Evolutionary conservation across 352 stramenopile species (phyloP).

Genomic region (Pythium sukuiense): DNA sequence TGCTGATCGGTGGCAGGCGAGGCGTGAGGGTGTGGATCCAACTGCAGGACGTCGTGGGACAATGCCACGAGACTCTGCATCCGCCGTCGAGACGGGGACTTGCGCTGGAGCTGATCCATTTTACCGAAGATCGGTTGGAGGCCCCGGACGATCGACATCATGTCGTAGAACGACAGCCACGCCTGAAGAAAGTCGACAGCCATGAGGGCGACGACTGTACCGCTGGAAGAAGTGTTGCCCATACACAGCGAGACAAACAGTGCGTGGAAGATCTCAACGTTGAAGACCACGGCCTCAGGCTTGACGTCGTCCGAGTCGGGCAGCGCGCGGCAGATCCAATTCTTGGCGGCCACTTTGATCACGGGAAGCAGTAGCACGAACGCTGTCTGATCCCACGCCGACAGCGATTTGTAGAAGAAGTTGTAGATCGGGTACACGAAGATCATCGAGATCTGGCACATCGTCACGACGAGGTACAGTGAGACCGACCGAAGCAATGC

Average conservation of each 20-base stretch:
- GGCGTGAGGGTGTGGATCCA: background rate
- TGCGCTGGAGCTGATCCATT: background rate
- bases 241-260: conserved; percentile 29
- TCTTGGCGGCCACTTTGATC: conserved; percentile 43
- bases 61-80: background rate
- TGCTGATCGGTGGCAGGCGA: background rate
- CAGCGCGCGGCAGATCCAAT: conserved; percentile 34
- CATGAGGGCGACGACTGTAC: conserved; percentile 16
- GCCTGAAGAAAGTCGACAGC: conserved; percentile 13
- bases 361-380: conserved; percentile 36
- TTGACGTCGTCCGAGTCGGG: conserved; percentile 30
- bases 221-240: conserved; percentile 8
- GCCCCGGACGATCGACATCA: background rate
- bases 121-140: background rate
- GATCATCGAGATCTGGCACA: background rate
- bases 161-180: conserved; percentile 10
- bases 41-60: background rate
- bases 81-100: background rate
- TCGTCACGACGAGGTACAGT: conserved; percentile 2
- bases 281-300: conserved; percentile 30
- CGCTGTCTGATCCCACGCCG: conserved; percentile 13
- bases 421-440: conserved; percentile 26
- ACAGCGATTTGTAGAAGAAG: conserved; percentile 17
- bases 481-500: background rate
- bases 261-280: conserved; percentile 30